Evolutionary conservation across 371 early-diverging fungal species (phyloP).

Genomic region (Mucor saturninus): DNA sequence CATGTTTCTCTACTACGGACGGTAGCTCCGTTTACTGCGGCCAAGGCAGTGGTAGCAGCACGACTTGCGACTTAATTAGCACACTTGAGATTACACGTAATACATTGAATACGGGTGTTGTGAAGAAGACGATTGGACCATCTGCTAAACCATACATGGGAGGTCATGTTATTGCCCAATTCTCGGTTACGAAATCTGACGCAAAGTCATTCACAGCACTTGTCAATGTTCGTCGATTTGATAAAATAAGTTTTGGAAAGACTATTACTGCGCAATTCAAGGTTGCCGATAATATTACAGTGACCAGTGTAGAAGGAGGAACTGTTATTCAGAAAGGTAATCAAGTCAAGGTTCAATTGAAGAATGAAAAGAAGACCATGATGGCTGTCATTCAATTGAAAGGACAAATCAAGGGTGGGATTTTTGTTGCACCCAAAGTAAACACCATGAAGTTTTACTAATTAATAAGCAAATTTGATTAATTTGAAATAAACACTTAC

Average conservation of each 20-base stretch:
- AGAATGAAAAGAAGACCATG: conserved; percentile 35
- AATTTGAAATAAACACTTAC: not conserved
- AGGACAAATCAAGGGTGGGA: conserved; percentile 22
- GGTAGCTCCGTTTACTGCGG: conserved; percentile 44
- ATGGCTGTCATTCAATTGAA: conserved; percentile 23
- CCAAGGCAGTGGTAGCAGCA: conserved; percentile 8
- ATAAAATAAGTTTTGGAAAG: conserved; percentile 22
- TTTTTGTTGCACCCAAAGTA: conserved; percentile 36
- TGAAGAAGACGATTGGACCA: conserved; percentile 9
- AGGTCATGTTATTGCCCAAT: conserved; percentile 28
- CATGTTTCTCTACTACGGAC: conserved; percentile 40
- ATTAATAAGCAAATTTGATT: not conserved
- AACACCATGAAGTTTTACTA: conserved; percentile 11
- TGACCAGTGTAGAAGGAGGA: conserved; percentile 30
- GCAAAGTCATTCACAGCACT: conserved; percentile 21
- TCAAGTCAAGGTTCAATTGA: conserved; percentile 25
- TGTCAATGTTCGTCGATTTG: conserved; percentile 37
- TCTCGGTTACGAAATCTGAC: conserved; percentile 21
- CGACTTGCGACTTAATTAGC: not conserved
- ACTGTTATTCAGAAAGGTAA: conserved; percentile 35
- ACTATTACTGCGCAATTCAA: conserved; percentile 32
- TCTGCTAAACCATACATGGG: conserved; percentile 32
- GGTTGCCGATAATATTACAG: conserved; percentile 23
- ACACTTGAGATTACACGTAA: not conserved
- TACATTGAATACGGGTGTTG: not conserved